phyloP scores from a whole-genome alignment of 768 basidiomycete genomes.

The Tricholomella constricta region DNA sequence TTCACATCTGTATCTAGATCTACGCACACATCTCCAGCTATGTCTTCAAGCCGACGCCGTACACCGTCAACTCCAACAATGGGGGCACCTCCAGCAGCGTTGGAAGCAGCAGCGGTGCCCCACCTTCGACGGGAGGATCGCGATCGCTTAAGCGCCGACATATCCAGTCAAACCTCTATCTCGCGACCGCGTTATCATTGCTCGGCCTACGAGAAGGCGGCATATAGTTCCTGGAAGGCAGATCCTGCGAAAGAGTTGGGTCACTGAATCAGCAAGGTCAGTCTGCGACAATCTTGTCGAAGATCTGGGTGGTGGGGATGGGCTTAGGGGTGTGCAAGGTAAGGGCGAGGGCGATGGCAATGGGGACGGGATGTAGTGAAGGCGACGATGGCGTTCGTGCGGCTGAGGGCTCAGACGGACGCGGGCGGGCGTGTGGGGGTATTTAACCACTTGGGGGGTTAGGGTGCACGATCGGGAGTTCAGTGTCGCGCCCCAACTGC shows the following conservation, averaged over 20 bases:
- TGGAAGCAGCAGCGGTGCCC: conserved; percentile 18
- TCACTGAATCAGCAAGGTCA: conserved; percentile 76
- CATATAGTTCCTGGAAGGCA: conserved; percentile 67
- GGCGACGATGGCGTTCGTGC: too few relatives aligned
- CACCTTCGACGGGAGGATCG: conserved; percentile 27
- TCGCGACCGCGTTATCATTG: conserved; percentile 77
- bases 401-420: too few relatives aligned
- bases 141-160: conserved; percentile 63
- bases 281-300: conserved; percentile 8
- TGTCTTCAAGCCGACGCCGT: conserved; percentile 93
- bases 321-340: too few relatives aligned
- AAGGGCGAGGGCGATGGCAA: too few relatives aligned
- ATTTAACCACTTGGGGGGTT: too few relatives aligned
- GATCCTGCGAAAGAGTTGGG: conserved; percentile 67
- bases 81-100: too few relatives aligned
- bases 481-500: too few relatives aligned
- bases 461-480: too few relatives aligned
- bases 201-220: conserved; percentile 84
- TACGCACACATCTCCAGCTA: conserved; percentile 90
- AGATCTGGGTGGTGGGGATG: too few relatives aligned
- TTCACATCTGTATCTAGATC: conserved; percentile 49
- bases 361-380: too few relatives aligned
- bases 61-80: conserved; percentile 37
- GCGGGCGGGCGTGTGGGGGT: too few relatives aligned
- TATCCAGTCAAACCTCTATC: conserved; percentile 76